phyloP scores from a whole-genome alignment of 176 grass and related monocot genomes.

The Oryza nivara region DNA sequence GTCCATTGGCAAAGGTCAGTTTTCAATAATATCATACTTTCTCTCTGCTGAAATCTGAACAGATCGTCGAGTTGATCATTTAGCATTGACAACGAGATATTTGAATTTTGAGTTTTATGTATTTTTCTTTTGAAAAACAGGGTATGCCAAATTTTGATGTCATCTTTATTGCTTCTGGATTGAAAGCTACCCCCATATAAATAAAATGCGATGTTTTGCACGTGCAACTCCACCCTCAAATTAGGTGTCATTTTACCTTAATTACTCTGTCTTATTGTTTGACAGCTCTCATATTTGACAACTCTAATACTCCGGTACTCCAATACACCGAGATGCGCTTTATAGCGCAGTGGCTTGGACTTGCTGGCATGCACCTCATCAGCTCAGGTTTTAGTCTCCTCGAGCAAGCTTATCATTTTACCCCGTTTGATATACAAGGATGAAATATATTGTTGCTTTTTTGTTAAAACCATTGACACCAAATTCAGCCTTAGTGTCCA shows the following conservation, averaged over 20 bases:
- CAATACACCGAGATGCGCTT: too few relatives aligned
- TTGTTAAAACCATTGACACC: too few relatives aligned
- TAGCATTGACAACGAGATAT: slow-evolving; percentile 13
- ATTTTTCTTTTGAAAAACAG: background rate
- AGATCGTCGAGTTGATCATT: background rate
- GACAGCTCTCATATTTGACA: background rate
- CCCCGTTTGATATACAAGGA: too few relatives aligned
- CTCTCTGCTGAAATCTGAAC: background rate
- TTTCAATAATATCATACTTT: slow-evolving; percentile 36
- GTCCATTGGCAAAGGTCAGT: background rate
- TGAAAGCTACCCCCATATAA: background rate
- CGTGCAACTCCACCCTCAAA: background rate
- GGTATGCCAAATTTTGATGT: background rate
- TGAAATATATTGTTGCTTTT: too few relatives aligned
- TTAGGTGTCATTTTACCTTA: background rate
- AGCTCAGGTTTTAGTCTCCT: too few relatives aligned
- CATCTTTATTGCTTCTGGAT: slow-evolving; percentile 1
- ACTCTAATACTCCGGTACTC: background rate
- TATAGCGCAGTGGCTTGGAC: too few relatives aligned
- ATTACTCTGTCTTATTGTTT: background rate
- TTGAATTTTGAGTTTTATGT: slow-evolving; percentile 10
- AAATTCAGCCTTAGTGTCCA: too few relatives aligned
- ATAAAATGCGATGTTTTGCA: background rate
- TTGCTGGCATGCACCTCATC: too few relatives aligned
- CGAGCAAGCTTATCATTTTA: too few relatives aligned